Conservation (phyloP, 1,284 basidiomycete species). For the Puccinia horiana region DNA sequence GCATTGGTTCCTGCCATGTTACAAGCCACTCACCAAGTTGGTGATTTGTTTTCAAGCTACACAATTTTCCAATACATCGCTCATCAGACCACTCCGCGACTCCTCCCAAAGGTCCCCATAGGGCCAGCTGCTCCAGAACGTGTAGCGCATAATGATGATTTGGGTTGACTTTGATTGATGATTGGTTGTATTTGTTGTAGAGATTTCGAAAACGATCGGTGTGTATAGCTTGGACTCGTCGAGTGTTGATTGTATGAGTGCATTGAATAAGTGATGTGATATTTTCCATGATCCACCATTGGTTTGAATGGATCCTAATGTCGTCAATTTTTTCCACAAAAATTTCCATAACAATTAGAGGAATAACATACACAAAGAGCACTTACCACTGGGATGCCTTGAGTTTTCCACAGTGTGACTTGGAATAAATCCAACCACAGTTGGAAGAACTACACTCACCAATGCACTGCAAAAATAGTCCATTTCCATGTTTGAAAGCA, state of each 20-base stretch:
- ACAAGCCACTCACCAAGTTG: background rate
- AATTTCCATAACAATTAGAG: background rate
- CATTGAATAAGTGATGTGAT: conserved; percentile 44
- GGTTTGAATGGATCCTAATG: conserved; percentile 10
- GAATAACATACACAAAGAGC: conserved; percentile 14
- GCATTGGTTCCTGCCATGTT: background rate
- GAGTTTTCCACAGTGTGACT: conserved; percentile 17
- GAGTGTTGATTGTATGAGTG: too few relatives aligned
- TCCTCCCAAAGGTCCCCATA: background rate
- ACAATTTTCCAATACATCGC: background rate
- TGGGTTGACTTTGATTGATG: background rate
- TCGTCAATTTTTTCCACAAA: background rate
- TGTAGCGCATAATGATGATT: conserved; percentile 15
- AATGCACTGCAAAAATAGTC: background rate
- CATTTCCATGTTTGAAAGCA: conserved; percentile 20
- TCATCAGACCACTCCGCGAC: conserved; percentile 1
- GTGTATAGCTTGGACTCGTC: too few relatives aligned
- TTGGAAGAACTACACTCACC: background rate
- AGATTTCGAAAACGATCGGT: background rate
- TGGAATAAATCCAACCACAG: background rate
- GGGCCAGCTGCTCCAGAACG: background rate
- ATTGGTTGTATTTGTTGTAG: background rate
- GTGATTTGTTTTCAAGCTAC: background rate
- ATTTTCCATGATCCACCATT: conserved; percentile 14
- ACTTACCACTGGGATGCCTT: conserved; percentile 29